Percentiles rank a stretch among this genome's conserved stretches.
Conservation (phyloP, 495 filamentous ascomycete genomes). For the Talaromyces liani region DNA sequence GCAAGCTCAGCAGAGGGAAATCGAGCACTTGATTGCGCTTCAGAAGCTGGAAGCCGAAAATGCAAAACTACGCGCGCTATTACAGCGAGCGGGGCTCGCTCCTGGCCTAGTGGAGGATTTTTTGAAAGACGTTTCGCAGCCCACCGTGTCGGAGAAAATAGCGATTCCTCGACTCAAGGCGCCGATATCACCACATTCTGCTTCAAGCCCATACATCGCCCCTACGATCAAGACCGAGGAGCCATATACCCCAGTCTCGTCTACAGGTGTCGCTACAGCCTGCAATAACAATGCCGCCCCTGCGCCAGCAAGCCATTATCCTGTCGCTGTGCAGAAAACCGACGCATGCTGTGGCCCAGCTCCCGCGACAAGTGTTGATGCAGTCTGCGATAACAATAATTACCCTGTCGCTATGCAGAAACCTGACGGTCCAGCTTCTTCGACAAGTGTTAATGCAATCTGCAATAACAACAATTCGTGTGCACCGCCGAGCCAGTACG, state of each 20-base stretch:
- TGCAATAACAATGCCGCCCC: neutral
- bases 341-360: neutral
- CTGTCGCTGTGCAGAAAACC: neutral
- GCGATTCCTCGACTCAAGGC: slow-evolving; percentile 29
- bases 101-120: slow-evolving; percentile 23
- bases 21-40: slow-evolving; percentile 26
- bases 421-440: neutral
- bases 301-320: neutral
- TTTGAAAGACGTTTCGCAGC: slow-evolving; percentile 16
- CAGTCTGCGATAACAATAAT: neutral
- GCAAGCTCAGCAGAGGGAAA: slow-evolving; percentile 25
- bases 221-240: neutral
- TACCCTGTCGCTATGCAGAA: neutral
- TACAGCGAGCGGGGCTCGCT: slow-evolving; percentile 22
- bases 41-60: slow-evolving; percentile 37
- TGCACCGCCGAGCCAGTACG: neutral
- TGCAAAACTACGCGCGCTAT: slow-evolving; percentile 20
- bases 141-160: slow-evolving; percentile 21
- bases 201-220: neutral
- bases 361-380: neutral
- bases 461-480: neutral
- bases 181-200: neutral
- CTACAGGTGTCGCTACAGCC: neutral
- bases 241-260: neutral
- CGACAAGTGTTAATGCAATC: neutral